A percentile compares a stretch with the other conserved stretches of the same genome.
These are phyloP conservation scores for Stephania japonica DNA, from an alignment of 164 flowering plant species.

Conservation along the genomic window DNA sequence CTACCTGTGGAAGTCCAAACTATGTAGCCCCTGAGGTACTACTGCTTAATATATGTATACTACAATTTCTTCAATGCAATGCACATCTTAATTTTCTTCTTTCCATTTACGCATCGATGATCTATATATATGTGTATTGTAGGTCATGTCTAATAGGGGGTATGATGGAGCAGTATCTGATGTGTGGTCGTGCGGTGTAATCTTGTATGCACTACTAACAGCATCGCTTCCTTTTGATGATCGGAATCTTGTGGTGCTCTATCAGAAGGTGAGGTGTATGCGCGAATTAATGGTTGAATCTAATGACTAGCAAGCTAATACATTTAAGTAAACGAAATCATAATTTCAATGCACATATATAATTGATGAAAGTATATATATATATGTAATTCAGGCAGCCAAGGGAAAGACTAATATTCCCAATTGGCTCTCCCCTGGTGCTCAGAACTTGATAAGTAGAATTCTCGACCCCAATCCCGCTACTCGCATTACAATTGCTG, in stretches of 20 bases:
- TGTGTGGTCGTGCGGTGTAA: conserved; percentile 98
- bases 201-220: conserved; percentile 69
- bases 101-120: neutral
- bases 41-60: neutral
- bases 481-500: conserved; percentile 57
- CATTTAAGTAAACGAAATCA: neutral
- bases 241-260: conserved; percentile 82
- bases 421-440: conserved; percentile 74
- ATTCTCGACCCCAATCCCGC: conserved; percentile 87
- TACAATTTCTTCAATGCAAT: neutral
- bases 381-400: conserved; percentile 43
- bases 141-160: conserved; percentile 74
- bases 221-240: conserved; percentile 92
- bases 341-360: neutral
- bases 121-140: neutral
- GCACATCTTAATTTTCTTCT: no score
- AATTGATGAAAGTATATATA: neutral
- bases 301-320: no score
- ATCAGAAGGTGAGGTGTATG: conserved; percentile 62
- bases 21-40: conserved; percentile 90
- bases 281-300: no score
- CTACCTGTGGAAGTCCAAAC: conserved; percentile 96
- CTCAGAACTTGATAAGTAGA: conserved; percentile 56
- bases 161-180: conserved; percentile 82
- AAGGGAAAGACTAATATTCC: conserved; percentile 74